Evolutionary conservation across 73 alveolate genomes (phyloP), one percentile per base, ranked within the genome.

Genomic region (Uronychia setigera): DNA sequence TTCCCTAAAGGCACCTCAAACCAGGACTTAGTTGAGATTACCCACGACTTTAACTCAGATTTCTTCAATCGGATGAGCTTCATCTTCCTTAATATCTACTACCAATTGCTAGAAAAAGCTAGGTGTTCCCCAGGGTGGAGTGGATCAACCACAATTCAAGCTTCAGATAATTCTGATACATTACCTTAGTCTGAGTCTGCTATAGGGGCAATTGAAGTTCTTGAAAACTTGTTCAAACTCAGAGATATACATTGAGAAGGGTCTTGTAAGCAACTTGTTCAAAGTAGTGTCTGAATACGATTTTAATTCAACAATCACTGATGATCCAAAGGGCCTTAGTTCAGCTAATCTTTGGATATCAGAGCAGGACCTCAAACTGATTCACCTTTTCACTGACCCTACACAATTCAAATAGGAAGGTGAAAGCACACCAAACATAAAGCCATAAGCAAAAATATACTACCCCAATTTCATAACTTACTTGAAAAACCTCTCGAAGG

Each of bases 181-280:
- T 46, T 5, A 11, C 67, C 67, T 46, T 19, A 46, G 19, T 19
- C 67, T 19, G 67, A 11, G n/a, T 19, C 67, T 46, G n/a, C n/a
- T 11, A 19, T 19, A 5, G 19, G 67, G 67, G n/a, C 67, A 46
- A 19, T 11, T 11, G 67, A 5, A 46, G 67, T n/a, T n/a, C 5
- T 46, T 5, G 67, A 46, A 46, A 46, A 46, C 67, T 46, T 46
- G 19, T 46, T 46, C n/a, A n/a, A n/a, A n/a, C n/a, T n/a, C n/a
- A n/a, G n/a, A n/a, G n/a, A n/a, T n/a, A n/a, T n/a, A n/a, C 67
- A 46, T 46, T 19, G 67, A 46, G 67, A 46, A 46, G 67, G 67
- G 19, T 46, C 19, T 46, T 46, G 67, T 46, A 46, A 11, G 19
- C n/a, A 46, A 19, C 5, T 5, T 46, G 67, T 46, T 11, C 5